Percentiles rank a stretch among this genome's conserved stretches.
Evolutionary conservation across 2,329 filamentous ascomycete genomes (phyloP).

Genomic region (Colletotrichum acutatum): DNA sequence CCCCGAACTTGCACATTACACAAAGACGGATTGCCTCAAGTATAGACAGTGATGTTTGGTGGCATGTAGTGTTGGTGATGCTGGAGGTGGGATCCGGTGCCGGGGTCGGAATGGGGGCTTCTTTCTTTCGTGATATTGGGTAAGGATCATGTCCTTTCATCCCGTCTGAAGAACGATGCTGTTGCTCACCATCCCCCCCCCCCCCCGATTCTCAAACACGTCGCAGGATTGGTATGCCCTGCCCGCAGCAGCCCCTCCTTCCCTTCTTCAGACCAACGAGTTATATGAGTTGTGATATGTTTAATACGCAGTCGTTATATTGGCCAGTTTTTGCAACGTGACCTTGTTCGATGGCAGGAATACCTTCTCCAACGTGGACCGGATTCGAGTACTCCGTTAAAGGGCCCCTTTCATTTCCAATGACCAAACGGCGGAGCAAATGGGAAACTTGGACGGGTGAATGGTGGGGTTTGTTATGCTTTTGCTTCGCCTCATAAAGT

Average conservation of each 20-base stretch:
- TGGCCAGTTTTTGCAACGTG: neutral
- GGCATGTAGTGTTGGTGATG: neutral
- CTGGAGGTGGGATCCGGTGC: neutral
- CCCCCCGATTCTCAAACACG: slow-evolving; percentile 19
- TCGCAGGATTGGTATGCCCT: slow-evolving; percentile 14
- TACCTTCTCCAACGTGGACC: neutral
- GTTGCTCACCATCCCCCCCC: neutral
- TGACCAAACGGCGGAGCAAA: neutral
- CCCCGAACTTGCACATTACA: neutral
- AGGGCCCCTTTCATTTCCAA: neutral
- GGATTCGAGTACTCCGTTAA: neutral
- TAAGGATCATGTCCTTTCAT: slow-evolving; percentile 3
- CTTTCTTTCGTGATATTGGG: neutral
- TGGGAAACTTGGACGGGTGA: neutral
- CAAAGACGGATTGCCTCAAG: neutral
- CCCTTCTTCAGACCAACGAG: neutral
- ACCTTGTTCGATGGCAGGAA: neutral
- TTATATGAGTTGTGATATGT: neutral
- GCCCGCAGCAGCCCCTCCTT: too few species aligned
- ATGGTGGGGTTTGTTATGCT: neutral
- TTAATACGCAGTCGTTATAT: neutral
- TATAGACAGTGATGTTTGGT: neutral
- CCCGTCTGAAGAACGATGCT: slow-evolving; percentile 12
- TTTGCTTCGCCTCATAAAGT: neutral
- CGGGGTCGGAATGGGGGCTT: neutral